phyloP scores from a whole-genome alignment of 106 monocot genomes.

The Hemerocallis citrina region DNA sequence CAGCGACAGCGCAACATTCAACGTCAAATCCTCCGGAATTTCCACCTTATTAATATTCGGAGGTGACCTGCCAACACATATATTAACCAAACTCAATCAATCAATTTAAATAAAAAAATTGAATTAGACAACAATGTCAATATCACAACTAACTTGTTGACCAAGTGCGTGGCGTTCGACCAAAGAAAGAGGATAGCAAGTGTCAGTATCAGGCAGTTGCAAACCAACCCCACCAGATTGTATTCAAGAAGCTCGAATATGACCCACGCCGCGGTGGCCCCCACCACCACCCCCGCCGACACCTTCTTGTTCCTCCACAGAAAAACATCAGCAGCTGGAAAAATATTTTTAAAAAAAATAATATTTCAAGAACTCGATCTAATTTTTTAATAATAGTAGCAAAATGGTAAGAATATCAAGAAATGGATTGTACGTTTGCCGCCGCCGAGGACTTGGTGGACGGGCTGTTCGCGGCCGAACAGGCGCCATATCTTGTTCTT shows the following conservation, averaged over 20 bases:
- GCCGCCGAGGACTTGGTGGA: slow-evolving; percentile 48
- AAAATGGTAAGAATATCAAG: not conserved
- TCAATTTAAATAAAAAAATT: not conserved
- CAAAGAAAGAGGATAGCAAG: slow-evolving; percentile 52
- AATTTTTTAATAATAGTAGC: not conserved
- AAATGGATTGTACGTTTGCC: slow-evolving; percentile 34
- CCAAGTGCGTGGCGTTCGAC: slow-evolving; percentile 60
- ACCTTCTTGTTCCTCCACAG: slow-evolving; percentile 68
- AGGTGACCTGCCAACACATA: slow-evolving; percentile 14
- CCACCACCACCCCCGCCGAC: slow-evolving; percentile 35
- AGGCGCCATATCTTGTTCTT: slow-evolving; percentile 36
- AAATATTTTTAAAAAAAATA: not conserved
- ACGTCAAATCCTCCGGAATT: slow-evolving; percentile 27
- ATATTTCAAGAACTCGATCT: not conserved
- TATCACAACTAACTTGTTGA: slow-evolving; percentile 44
- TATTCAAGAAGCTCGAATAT: slow-evolving; percentile 52
- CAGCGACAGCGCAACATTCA: slow-evolving; percentile 25
- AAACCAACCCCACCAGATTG: slow-evolving; percentile 35
- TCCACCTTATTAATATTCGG: slow-evolving; percentile 33
- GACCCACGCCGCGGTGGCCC: slow-evolving; percentile 40
- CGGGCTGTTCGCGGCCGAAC: slow-evolving; percentile 45
- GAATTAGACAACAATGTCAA: no score
- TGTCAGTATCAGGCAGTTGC: slow-evolving; percentile 41
- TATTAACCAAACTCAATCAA: not conserved
- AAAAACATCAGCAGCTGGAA: slow-evolving; percentile 56